phyloP scores from a whole-genome alignment of 768 basidiomycete genomes.

The Lentinus brumalis region DNA sequence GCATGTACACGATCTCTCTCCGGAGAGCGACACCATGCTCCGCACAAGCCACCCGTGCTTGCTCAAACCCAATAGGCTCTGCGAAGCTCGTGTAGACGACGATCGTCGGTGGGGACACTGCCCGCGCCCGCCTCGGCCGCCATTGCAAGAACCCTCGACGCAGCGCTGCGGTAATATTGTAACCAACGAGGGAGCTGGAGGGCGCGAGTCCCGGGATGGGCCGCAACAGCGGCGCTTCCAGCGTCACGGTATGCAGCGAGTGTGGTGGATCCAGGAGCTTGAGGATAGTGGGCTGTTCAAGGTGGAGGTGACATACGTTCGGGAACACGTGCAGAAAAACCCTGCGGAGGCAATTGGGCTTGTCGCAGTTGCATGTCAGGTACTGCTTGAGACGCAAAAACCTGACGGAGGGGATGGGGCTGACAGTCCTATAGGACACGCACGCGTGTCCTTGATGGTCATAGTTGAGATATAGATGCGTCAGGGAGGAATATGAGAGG shows the following conservation, averaged over 20 bases:
- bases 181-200: neutral
- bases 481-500: neutral
- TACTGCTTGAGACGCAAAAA: neutral
- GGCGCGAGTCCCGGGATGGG: neutral
- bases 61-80: neutral
- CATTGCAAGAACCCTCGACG: neutral
- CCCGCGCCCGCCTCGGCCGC: neutral
- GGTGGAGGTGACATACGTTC: neutral
- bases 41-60: neutral
- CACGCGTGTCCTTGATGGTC: neutral
- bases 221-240: neutral
- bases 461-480: neutral
- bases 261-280: neutral
- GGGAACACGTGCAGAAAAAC: neutral
- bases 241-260: neutral
- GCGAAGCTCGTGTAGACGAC: neutral
- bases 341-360: neutral
- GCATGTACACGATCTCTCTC: neutral
- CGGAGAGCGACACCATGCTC: neutral
- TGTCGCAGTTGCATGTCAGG: neutral
- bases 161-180: slow-evolving; percentile 3
- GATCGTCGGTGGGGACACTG: neutral
- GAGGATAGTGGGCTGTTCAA: slow-evolving; percentile 1
- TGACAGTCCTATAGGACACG: neutral
- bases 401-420: neutral